Percentiles rank a stretch among this genome's conserved stretches.
phyloP scores from a whole-genome alignment of 176 grass and related monocot genomes.

The Zea mays region Zm-B73-REFERENCE-NAM-5.0 NC_050098.1:182429501-182430000 shows the following conservation, averaged over 20 bases:
- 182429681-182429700: neutral
- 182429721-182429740: neutral
- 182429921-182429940: neutral
- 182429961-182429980: too few species aligned
- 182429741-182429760: neutral
- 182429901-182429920: neutral
- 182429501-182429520: neutral
- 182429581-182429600: neutral
- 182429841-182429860: neutral
- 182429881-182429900: neutral
- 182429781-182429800: neutral
- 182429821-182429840: neutral
- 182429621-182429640: slow-evolving; percentile 2
- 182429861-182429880: neutral
- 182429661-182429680: neutral
- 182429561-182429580: neutral
- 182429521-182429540: neutral
- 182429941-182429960: too few species aligned
- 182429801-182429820: neutral
- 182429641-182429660: neutral
- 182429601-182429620: neutral
- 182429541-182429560: neutral
- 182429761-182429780: neutral
- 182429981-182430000: too few species aligned
- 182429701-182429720: neutral